Percentiles rank a stretch among this genome's conserved stretches.
Conservation (phyloP, 306 rosid species). For the Hylodesmum podocarpum region DNA sequence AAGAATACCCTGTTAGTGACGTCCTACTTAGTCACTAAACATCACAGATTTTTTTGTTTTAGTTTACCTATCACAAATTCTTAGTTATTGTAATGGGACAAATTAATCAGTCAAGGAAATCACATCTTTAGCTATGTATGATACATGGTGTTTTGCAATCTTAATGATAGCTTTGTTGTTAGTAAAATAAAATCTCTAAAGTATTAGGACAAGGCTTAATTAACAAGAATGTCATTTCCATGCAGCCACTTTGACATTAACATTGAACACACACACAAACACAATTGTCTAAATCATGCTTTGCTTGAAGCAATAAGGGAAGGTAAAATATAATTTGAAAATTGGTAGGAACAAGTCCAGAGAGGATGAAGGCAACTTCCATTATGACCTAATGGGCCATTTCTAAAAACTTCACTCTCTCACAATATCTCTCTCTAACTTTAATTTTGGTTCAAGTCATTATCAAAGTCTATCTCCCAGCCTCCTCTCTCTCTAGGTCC, state of each 20-base stretch:
- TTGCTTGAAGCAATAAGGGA: slow-evolving; percentile 57
- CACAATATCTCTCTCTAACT: slow-evolving; percentile 29
- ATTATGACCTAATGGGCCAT: slow-evolving; percentile 54
- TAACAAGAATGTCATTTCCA: slow-evolving; percentile 26
- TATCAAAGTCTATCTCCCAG: background rate
- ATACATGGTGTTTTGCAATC: background rate
- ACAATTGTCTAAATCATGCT: slow-evolving; percentile 48
- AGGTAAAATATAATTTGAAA: slow-evolving; percentile 38
- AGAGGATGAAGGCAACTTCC: slow-evolving; percentile 75
- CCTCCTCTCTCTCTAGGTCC: slow-evolving; percentile 37
- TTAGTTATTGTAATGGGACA: slow-evolving; percentile 21
- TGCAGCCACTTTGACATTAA: slow-evolving; percentile 32
- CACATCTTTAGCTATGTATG: slow-evolving; percentile 2
- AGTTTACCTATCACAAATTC: background rate
- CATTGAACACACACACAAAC: no score
- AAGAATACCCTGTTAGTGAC: slow-evolving; percentile 20
- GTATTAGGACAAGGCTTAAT: slow-evolving; percentile 1
- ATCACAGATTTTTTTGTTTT: background rate
- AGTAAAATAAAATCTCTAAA: background rate
- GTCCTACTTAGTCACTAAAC: slow-evolving; percentile 8
- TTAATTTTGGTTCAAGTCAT: slow-evolving; percentile 20
- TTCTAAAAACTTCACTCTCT: slow-evolving; percentile 1
- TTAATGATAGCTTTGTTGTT: background rate
- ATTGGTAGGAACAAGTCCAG: slow-evolving; percentile 59
- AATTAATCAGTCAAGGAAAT: slow-evolving; percentile 2